phyloP scores from a whole-genome alignment of 108 stramenopile species.

The Cylindrotheca fusiformis region DNA sequence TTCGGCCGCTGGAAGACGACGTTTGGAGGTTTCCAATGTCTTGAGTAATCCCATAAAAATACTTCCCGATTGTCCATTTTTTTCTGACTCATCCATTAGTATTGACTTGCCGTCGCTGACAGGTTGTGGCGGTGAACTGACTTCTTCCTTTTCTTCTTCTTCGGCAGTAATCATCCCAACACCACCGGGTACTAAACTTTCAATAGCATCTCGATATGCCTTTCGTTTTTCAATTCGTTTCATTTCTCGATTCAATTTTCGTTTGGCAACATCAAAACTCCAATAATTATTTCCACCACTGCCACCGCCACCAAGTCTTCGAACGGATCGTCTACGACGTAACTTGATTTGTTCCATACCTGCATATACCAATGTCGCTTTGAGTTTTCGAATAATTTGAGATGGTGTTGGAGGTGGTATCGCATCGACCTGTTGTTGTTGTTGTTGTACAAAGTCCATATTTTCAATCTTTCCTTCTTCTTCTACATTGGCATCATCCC shows the following conservation, averaged over 20 bases:
- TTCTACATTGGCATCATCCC: background rate
- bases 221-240: background rate
- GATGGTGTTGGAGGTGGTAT: background rate
- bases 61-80: background rate
- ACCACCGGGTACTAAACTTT: background rate
- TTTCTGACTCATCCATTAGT: background rate
- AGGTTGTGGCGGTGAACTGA: background rate
- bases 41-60: background rate
- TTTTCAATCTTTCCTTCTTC: background rate
- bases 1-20: background rate
- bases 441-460: too few relatives aligned
- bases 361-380: background rate
- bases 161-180: background rate
- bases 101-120: background rate
- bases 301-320: too few relatives aligned
- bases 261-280: background rate
- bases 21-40: background rate
- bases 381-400: background rate
- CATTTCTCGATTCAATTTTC: background rate
- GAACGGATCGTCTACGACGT: background rate
- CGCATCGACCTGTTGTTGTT: background rate
- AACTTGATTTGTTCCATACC: background rate
- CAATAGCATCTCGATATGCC: background rate
- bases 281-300: background rate
- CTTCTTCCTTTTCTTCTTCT: background rate